Base-by-base conservation (phyloP, 2,329 filamentous ascomycete species). In the Fusarium nematophilum region DNA sequence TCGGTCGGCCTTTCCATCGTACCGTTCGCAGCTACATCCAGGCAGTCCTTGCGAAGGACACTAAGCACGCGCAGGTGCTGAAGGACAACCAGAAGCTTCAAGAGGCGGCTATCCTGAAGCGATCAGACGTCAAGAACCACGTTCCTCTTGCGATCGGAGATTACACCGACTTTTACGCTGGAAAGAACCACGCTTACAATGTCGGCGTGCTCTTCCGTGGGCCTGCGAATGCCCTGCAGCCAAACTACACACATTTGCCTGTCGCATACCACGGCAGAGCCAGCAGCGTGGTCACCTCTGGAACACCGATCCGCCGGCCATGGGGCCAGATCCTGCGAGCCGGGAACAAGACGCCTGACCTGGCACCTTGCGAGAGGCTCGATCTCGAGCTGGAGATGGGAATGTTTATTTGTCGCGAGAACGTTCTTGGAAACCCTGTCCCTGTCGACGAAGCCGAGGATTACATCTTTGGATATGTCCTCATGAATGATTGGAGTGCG, bases 101-200 rank as follows among this genome's bases (percentile, higher is more conserved):
- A 33, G 49, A 67, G 8, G 30, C 56, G 2, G 72, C 71, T 6
- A 50, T 76, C 11, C 6, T 78, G 5, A 66, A 66, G 6, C 51
- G 68, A 1, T 39, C 72, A 25, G 81, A 83, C 5, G 83, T 88
- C n/a, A 83, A 79, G 57, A 89, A 83, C 67, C 90, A 93, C 62
- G 67, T 94, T 1, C 91, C 91, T 1, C 85, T 95, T 80, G 79
- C 84, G 30, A 91, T 94, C 67, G 90, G 90, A 26, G 91, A 94
- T 71, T 94, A 94, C 72, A 92, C 91, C 2, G 91, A 95, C 71
- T 95, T 94, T 77, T 95, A 91, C 70, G 91, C 89, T 11, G 90
- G 91, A 42, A 78, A 89, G 67, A 89, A 93, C 70, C 91, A 95
- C 74, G 91, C 91, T 5, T 90, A 87, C 78, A 77, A 76, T 64